Evolutionary conservation across 805 yeast species (phyloP).

Genomic region (Ascoidea asiatica): DNA sequence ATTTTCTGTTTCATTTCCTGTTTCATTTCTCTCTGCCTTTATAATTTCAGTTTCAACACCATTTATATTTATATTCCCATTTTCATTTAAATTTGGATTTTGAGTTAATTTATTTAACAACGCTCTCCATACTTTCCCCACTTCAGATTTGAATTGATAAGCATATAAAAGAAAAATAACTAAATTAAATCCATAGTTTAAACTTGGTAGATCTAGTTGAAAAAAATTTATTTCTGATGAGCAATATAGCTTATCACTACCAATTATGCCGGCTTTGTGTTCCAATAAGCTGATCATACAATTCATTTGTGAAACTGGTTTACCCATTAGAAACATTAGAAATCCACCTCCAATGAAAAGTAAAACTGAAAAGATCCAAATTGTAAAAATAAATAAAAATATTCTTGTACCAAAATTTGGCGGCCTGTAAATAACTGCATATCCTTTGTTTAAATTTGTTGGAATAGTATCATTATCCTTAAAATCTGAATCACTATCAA

Average conservation of each 20-base stretch:
- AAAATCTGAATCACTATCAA: slow-evolving; percentile 21
- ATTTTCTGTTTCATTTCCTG: neutral
- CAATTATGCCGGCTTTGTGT: slow-evolving; percentile 9
- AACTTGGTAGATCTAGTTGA: neutral
- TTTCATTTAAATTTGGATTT: no score
- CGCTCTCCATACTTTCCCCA: no score
- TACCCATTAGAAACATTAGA: slow-evolving; percentile 24
- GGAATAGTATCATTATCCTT: slow-evolving; percentile 26
- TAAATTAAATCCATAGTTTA: neutral
- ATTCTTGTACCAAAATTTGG: slow-evolving; percentile 58
- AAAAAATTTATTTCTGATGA: slow-evolving; percentile 5
- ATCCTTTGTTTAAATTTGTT: no score
- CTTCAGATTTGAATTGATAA: neutral
- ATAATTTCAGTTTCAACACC: neutral
- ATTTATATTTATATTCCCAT: neutral
- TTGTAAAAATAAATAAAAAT: slow-evolving; percentile 26
- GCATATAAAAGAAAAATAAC: neutral
- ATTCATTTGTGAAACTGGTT: slow-evolving; percentile 1
- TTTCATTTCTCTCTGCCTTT: no score
- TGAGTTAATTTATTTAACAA: neutral
- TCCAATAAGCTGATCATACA: neutral
- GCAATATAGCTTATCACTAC: slow-evolving; percentile 9
- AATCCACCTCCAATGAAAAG: slow-evolving; percentile 30
- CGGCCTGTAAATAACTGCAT: slow-evolving; percentile 78
- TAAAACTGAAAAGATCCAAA: slow-evolving; percentile 29